Base-by-base conservation (phyloP, 345 rosid genomes). In the Trapa incisa region DNA sequence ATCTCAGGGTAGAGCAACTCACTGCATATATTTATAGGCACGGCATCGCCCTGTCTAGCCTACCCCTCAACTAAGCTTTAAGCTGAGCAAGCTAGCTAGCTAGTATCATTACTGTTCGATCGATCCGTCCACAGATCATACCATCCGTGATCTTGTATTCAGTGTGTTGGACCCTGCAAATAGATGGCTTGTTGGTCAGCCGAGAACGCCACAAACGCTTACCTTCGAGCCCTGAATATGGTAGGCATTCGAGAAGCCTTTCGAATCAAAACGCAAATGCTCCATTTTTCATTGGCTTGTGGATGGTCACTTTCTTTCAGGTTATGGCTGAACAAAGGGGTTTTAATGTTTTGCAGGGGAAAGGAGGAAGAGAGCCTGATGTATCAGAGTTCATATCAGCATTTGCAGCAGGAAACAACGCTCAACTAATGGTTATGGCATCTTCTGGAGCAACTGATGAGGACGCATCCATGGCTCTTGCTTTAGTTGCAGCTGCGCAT, bases 191-290 rank as follows among this genome's bases (percentile, higher is more conserved):
- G 69, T 68, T 83, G 87, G 82, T 86, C 87, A 38, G 75, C 86
- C 67, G 86, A 86, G 75, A 86, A 86, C 50, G 90, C 90, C 67
- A 80, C 77, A 36, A 75, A 73, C 65, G 90, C 90, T 76, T 81
- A 78, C 68, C 82, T 83, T 70, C 22, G 77, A 69, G 71, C 87
- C 39, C 48, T 86, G 53, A 77, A 75, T 68, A 81, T 81, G 86
- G 82, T 83, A 65, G 61, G 70, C 41, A 11, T 0, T 36, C 17
- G n/a, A 42, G 8, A 37, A n/a, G 1, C 47, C 29, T 67, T 37
- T 36, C 38, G 17, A 9, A 35, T 36, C 38, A n/a, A 9, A 35
- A 5, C 11, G 33, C 32, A 32, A 35, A 10, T 45, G 48, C 48
- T 4, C 43, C 43, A 41, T 41, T 41, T 41, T 8, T 41, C 43